Base-by-base conservation (phyloP, 2,329 filamentous ascomycete species). In the Pseudogymnoascus sp. region DNA sequence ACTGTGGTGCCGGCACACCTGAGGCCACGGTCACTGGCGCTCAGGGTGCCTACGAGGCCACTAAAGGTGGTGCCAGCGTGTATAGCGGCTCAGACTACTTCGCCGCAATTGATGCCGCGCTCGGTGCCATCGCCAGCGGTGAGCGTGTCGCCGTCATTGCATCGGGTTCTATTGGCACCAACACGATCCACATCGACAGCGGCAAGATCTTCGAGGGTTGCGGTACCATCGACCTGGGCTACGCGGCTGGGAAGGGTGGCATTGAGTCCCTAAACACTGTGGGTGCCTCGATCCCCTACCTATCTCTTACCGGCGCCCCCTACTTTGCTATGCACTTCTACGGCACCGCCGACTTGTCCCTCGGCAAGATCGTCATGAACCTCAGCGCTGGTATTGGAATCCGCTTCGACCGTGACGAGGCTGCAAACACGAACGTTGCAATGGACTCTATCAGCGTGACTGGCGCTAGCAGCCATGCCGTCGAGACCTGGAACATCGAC, bases 401-500 rank as follows among this genome's bases (percentile, higher is more conserved):
- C 66, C 80, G 82, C 3, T 85, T 85, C 67, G 81, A 85, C 44
- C 80, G 82, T 33, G 82, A 85, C 72, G 66, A 72, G 3, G 78
- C 81, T 3, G 75, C 77, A 35, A 84, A 82, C 72, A 74, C 72
- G 14, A 81, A 83, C 65, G 82, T 85, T 6, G 77, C 73, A 31
- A 85, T 85, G 76, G 81, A 77, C 62, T 74, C 72, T 33, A 79
- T 85, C 66, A 77, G 66, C 5, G 80, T 84, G 24, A 82, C 76
- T 0, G 81, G 82, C 2, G 81, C 82, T 6, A 74, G 79, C 5
- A 82, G 79, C 68, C 82, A 85, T 68, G 81, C 81, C 2, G 80
- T 85, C 35, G 82, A 85, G 72, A 82, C 80, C 0, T 85, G 81
- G 80, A 85, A 85, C 70, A 84, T 85, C 44, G 78, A 84, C 66